phyloP scores from a whole-genome alignment of 2,329 filamentous ascomycete species.

The Neocucurbitaria cava region DNA sequence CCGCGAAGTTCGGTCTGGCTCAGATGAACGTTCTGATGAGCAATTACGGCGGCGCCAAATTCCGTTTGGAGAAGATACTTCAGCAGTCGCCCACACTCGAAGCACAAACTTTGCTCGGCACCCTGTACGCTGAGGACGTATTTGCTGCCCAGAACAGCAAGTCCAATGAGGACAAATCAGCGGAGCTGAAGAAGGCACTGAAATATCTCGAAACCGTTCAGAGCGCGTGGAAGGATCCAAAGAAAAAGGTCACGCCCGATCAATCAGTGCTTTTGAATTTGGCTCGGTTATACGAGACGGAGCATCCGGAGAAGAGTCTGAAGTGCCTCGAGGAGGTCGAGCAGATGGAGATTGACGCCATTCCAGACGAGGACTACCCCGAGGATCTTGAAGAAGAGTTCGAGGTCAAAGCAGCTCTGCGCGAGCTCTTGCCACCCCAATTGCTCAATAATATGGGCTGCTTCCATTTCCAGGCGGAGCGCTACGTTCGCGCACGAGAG shows the following conservation, averaged over 20 bases:
- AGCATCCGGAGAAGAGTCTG: constrained; percentile 86
- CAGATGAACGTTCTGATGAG: constrained; percentile 86
- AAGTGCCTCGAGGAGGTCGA: constrained; percentile 93
- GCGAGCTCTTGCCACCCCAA: constrained; percentile 84
- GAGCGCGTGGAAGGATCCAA: constrained; percentile 89
- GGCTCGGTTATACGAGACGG: constrained; percentile 85
- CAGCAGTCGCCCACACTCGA: constrained; percentile 84
- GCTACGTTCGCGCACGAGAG: constrained; percentile 78
- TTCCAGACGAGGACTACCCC: constrained; percentile 74
- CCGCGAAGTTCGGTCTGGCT: constrained; percentile 92
- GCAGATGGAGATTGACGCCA: constrained; percentile 82
- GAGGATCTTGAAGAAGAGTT: constrained; percentile 55
- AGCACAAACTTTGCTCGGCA: constrained; percentile 89
- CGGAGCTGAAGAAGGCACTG: constrained; percentile 86
- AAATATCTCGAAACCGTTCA: constrained; percentile 83
- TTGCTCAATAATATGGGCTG: constrained; percentile 97
- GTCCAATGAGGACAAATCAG: constrained; percentile 83
- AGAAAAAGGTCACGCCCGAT: constrained; percentile 81
- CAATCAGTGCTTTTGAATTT: constrained; percentile 89
- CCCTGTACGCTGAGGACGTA: constrained; percentile 91
- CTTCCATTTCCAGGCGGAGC: constrained; percentile 89
- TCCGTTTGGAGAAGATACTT: constrained; percentile 91
- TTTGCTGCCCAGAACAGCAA: constrained; percentile 77
- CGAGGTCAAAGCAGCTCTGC: constrained; percentile 66
- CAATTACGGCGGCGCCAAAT: constrained; percentile 90